A percentile compares a stretch with the other conserved stretches of the same genome.
Evolutionary conservation across 495 filamentous ascomycete genomes (phyloP).

Genomic region (Podospora comata): DNA sequence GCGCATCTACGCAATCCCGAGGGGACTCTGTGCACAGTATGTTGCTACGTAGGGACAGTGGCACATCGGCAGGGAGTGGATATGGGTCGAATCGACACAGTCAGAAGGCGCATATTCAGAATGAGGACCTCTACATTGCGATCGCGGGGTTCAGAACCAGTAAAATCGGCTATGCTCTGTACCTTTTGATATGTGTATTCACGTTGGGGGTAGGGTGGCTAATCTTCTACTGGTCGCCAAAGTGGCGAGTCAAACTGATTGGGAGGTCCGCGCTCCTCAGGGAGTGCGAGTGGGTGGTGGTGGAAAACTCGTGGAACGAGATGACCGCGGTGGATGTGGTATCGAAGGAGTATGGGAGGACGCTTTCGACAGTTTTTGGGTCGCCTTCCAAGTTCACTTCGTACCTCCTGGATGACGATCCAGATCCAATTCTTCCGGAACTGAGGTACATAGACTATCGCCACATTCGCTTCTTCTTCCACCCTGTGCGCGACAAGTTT

Average conservation of each 20-base stretch:
- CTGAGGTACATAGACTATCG: slow-evolving; percentile 83
- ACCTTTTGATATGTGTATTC: slow-evolving; percentile 62
- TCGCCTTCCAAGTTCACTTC: slow-evolving; percentile 53
- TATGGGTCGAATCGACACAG: slow-evolving; percentile 58
- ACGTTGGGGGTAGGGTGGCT: slow-evolving; percentile 79
- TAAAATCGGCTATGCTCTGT: slow-evolving; percentile 60
- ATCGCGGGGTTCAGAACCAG: slow-evolving; percentile 87
- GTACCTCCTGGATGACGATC: slow-evolving; percentile 71
- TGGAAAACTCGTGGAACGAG: slow-evolving; percentile 97
- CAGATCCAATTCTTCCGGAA: slow-evolving; percentile 70
- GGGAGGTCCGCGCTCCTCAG: slow-evolving; percentile 64
- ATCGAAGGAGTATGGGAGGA: slow-evolving; percentile 67
- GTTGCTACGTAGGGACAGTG: slow-evolving; percentile 63
- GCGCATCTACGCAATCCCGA: slow-evolving; percentile 48
- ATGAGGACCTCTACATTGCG: slow-evolving; percentile 89
- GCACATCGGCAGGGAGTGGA: slow-evolving; percentile 57
- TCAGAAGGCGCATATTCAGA: slow-evolving; percentile 89
- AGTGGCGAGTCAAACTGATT: slow-evolving; percentile 74
- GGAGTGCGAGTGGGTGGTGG: slow-evolving; percentile 83
- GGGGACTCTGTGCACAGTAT: slow-evolving; percentile 65
- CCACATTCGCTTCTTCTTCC: slow-evolving; percentile 89
- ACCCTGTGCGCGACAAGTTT: slow-evolving; percentile 85
- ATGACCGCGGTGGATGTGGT: slow-evolving; percentile 68
- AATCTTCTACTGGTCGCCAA: slow-evolving; percentile 83
- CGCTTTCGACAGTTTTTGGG: slow-evolving; percentile 85